phyloP scores from a whole-genome alignment of 352 stramenopile species.

The Phytophthora kernoviae region DNA sequence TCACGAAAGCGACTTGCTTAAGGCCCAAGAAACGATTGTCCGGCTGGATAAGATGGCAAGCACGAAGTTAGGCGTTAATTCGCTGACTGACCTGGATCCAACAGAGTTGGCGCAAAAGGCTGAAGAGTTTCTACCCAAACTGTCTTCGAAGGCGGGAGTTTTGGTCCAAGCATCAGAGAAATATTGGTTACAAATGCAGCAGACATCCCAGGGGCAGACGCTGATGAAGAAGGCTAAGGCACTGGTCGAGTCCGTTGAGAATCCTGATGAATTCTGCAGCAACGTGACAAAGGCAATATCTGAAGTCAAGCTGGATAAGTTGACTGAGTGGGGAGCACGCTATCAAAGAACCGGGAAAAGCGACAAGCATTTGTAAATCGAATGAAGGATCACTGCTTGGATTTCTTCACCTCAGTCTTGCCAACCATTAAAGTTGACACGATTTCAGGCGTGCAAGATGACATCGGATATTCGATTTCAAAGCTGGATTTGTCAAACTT shows the following conservation, averaged over 20 bases:
- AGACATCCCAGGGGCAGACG: constrained; percentile 67
- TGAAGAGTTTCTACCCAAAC: constrained; percentile 64
- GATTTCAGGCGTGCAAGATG: constrained; percentile 79
- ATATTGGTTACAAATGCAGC: constrained; percentile 73
- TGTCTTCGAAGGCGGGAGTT: constrained; percentile 54
- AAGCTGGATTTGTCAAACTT: constrained; percentile 86
- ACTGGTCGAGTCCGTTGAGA: constrained; percentile 75
- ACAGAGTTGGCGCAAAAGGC: constrained; percentile 61
- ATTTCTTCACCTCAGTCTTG: constrained; percentile 88
- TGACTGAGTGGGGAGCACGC: constrained; percentile 65
- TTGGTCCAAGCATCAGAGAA: constrained; percentile 71
- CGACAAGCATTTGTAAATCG: constrained; percentile 79
- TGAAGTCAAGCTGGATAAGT: constrained; percentile 71
- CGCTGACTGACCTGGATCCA: constrained; percentile 60
- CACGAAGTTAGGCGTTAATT: constrained; percentile 60
- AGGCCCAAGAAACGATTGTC: constrained; percentile 58
- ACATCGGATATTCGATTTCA: constrained; percentile 77
- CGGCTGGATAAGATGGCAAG: constrained; percentile 67
- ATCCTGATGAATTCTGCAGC: constrained; percentile 71
- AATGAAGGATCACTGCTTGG: constrained; percentile 84
- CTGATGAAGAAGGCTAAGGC: constrained; percentile 74
- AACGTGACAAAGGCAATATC: constrained; percentile 75
- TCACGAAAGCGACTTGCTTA: constrained; percentile 62
- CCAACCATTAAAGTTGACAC: constrained; percentile 85
- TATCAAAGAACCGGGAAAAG: constrained; percentile 68